Base-by-base conservation (phyloP, 495 filamentous ascomycete species). In the Podospora appendiculata region DNA sequence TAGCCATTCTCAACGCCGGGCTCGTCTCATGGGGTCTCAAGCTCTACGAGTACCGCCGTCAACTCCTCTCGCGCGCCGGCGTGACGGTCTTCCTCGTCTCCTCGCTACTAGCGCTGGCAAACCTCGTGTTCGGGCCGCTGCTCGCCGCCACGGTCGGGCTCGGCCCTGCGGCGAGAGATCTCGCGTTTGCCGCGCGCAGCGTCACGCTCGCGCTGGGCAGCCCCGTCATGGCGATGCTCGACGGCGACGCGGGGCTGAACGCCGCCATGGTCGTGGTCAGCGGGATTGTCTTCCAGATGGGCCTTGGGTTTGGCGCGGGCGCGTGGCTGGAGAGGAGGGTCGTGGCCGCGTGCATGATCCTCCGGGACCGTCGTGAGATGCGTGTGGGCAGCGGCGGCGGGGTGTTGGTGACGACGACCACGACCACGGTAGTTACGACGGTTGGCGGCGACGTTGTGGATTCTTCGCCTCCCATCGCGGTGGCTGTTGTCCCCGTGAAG, bases 11-110 rank as follows among this genome's bases (percentile, higher is more conserved):
- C 14, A 73, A 75, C 48, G 64, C 72, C 5, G 73, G 74, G 11
- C 70, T 77, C 16, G 66, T 70, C 0, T 64, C 66, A 4, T 66
- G 74, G 67, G 73, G 74, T 0, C 63, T 76, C 45, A 77, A 77
- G 56, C 70, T 77, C 41, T 76, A 70, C 58, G 67, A 72, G 51
- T 73, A 73, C 60, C 67, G 73, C 11, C 35, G 48, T 1, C 70
- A 70, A 32, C 55, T 77, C 0, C 58, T 68, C 25, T 70, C 67
- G 8, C 56, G 67, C 54, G 66, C 66, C 5, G 73, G 72, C 4
- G 49, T 70, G 10, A 61, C 60, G 34, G 65, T 68, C 0, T 63
- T 71, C 14, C 39, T 60, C 8, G 67, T 68, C 16, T 67, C 68
- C 0, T 65, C 62, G 12, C 25, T 57, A 6, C 32, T 63, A 0